Evolutionary conservation across 805 yeast species (phyloP), one percentile per base, ranked within the genome.

Genomic region (Cyberlindnera suaveolens): DNA sequence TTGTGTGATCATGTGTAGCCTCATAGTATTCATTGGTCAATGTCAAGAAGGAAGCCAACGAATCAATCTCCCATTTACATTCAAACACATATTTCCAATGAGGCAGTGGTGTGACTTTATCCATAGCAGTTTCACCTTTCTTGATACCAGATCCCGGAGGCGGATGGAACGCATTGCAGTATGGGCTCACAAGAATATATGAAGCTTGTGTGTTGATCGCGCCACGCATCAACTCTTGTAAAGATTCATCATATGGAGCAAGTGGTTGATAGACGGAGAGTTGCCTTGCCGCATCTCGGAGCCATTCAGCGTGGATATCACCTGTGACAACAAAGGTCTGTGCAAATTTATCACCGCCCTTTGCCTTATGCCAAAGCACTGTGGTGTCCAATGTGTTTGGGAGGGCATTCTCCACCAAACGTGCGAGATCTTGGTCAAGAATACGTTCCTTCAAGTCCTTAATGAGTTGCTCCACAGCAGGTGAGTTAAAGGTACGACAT

Each of bases 241-340:
- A 66, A 2, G 52, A 45, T 1, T 58, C 50, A 53, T 87, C 93
- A 41, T 72, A 56, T 33, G 64, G 64, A 13, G 80, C 63, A 18
- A 86, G 68, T 7, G 78, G 77, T 53, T 82, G 80, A 60, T 87
- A 89, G 3, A 85, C 85, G 4, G 86, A 74, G 38, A 88, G 64
- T 57, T 88, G 96, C 52, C 93, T 68, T 1, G 95, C 86, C 1
- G 95, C 80, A 61, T 88, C 96, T 41, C 96, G 65, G 39, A 88
- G 66, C 96, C 96, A 88, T 62, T 88, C 96, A 2, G 96, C 96
- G 60, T 86, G 89, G 43, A 88, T 88, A 57, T 88, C 96, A 9
- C 96, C 96, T 0, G 96, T 88, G 29, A 87, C 91, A 1, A 88
- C 75, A 62, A 88, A 88, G 1, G 95, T 71, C 48, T 79, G 76